Conservation (phyloP, 495 filamentous ascomycete species). For the Daldinia vernicosa region DNA sequence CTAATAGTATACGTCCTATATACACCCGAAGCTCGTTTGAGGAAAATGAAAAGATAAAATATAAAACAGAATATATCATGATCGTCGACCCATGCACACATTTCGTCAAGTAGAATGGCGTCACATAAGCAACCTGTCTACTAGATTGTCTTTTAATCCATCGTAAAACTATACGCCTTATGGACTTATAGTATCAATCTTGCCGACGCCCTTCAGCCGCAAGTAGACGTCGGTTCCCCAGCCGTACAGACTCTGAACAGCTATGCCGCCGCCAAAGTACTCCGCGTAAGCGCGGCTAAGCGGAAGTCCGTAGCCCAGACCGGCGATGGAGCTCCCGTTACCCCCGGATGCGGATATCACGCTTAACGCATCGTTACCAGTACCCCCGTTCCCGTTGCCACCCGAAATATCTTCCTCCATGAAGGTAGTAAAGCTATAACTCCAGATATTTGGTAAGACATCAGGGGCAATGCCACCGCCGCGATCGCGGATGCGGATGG, state of each 20-base stretch:
- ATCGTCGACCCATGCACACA: not conserved
- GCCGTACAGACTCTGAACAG: slow-evolving; percentile 91
- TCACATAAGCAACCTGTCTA: no score
- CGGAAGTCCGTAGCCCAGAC: slow-evolving; percentile 91
- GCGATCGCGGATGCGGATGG: slow-evolving; percentile 93
- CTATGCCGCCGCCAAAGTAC: slow-evolving; percentile 97
- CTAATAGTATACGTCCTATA: not conserved
- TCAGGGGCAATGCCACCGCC: slow-evolving; percentile 90
- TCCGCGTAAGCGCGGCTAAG: slow-evolving; percentile 94
- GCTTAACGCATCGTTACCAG: slow-evolving; percentile 71
- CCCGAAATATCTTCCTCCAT: slow-evolving; percentile 62
- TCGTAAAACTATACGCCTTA: not conserved
- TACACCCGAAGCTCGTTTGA: not conserved
- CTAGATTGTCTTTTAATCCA: not conserved
- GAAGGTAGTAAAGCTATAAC: slow-evolving; percentile 95
- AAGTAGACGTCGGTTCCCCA: slow-evolving; percentile 77
- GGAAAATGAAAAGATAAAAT: not conserved
- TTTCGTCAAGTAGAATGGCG: no score
- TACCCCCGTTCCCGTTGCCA: slow-evolving; percentile 36
- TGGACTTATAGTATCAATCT: slow-evolving; percentile 50
- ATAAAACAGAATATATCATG: not conserved
- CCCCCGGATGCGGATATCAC: slow-evolving; percentile 73
- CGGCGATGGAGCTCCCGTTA: slow-evolving; percentile 78
- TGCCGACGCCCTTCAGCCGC: slow-evolving; percentile 86
- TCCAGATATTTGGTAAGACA: slow-evolving; percentile 87